These are phyloP conservation scores for Monosporascus cannonballus DNA, from an alignment of 2,329 filamentous ascomycete genomes.

Conservation along the genomic window DNA sequence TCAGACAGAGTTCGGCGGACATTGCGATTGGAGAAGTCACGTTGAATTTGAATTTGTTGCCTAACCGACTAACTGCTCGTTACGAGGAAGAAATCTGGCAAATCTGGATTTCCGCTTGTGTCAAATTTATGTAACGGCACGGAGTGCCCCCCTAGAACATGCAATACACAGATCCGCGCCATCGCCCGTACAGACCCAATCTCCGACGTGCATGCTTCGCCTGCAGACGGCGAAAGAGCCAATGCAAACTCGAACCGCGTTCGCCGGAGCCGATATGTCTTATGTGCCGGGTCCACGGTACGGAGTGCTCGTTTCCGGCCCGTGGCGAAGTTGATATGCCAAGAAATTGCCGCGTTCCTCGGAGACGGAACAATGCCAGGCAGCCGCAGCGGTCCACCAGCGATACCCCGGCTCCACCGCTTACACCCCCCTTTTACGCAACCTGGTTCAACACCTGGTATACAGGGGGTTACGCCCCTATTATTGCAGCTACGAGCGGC, in stretches of 20 bases:
- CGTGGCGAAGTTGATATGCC: no score
- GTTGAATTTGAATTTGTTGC: no score
- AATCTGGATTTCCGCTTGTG: no score
- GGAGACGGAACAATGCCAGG: no score
- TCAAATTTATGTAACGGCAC: no score
- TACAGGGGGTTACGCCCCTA: not conserved
- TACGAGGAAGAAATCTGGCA: no score
- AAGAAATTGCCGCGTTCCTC: no score
- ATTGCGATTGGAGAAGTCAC: no score
- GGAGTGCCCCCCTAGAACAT: not conserved
- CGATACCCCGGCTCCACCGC: constrained; percentile 11
- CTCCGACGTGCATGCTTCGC: constrained; percentile 54
- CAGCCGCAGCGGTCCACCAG: constrained; percentile 1
- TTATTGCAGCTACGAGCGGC: not conserved
- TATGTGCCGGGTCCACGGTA: constrained; percentile 52
- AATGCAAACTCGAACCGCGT: constrained; percentile 52
- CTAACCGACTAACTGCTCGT: no score
- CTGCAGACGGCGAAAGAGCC: constrained; percentile 54
- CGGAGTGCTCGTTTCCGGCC: constrained; percentile 49
- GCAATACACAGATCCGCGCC: not conserved
- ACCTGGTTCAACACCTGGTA: no score
- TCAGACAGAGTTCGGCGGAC: no score
- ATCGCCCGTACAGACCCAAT: constrained; percentile 55
- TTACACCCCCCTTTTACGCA: constrained; percentile 4
- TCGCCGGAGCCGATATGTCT: constrained; percentile 40